Conservation (phyloP, 2,329 filamentous ascomycete genomes). For the Aspergillus sp. region DNA sequence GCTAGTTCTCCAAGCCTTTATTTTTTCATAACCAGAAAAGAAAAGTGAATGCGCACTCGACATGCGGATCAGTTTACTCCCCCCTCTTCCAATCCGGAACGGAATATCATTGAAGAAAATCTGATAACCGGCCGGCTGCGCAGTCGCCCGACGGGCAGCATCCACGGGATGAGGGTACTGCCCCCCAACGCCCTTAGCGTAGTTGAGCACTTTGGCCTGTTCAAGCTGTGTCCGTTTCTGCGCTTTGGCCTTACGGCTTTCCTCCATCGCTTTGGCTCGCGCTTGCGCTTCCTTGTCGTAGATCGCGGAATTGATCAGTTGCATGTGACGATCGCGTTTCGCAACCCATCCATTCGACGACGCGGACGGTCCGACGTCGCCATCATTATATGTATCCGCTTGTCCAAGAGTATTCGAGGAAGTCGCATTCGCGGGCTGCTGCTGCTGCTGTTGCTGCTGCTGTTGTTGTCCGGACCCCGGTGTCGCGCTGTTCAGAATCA, state of each 20-base stretch:
- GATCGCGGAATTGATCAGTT: constrained; percentile 72
- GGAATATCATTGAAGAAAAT: constrained; percentile 62
- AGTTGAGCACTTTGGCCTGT: constrained; percentile 32
- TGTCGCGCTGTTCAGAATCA: constrained; percentile 53
- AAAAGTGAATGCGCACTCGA: constrained; percentile 50
- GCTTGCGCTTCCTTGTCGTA: constrained; percentile 66
- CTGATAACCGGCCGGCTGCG: constrained; percentile 46
- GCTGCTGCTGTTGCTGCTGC: background rate
- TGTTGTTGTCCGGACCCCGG: constrained; percentile 8
- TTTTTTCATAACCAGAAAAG: background rate
- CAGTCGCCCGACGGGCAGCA: constrained; percentile 12
- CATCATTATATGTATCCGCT: constrained; percentile 19
- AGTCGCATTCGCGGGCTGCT: background rate
- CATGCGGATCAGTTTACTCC: constrained; percentile 71
- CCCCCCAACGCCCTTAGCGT: constrained; percentile 27
- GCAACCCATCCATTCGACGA: constrained; percentile 54
- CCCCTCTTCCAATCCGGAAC: constrained; percentile 65
- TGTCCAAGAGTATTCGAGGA: constrained; percentile 13
- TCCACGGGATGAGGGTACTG: constrained; percentile 10
- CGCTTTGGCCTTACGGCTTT: constrained; percentile 45
- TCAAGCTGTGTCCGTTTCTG: constrained; percentile 53
- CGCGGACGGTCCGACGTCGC: constrained; percentile 20
- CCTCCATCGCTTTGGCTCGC: constrained; percentile 62
- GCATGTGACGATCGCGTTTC: constrained; percentile 66
- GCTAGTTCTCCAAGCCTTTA: constrained; percentile 33